Evolutionary conservation across 2,329 filamentous ascomycete genomes (phyloP), one percentile per base, ranked within the genome.

Genomic region (Leptodontidium sp.): DNA sequence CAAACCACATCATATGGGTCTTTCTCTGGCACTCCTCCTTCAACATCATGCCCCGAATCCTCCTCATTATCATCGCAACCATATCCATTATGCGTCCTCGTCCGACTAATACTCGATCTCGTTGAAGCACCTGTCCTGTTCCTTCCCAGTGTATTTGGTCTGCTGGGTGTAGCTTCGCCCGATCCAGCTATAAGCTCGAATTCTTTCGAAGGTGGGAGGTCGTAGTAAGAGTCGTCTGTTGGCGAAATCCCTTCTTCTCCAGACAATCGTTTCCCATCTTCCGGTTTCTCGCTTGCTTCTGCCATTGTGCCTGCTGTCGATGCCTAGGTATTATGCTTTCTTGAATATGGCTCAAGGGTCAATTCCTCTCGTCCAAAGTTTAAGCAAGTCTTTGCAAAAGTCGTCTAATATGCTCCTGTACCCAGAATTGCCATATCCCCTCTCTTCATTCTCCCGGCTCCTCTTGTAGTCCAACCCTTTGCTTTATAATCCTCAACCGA

Each of bases 1-100:
- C 92, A 98, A 7, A 80, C 80, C 24, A 98, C 93, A 70, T 93
- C 86, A 74, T 88, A 94, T 2, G 82, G 81, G 64, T 84, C 81
- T 55, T 80, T 80, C 32, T 74, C 74, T n/a, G 70, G 66, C 32
- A 70, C 75, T 45, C 70, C 75, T 57, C 63, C 66, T n/a, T 70
- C 64, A 1, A 62, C 53, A 53, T 70, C 70, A 4, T 64, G 64
- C 11, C 43, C 61, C 11, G 68, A 61, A 14, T 68, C 64, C 1
- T 66, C 61, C 49, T 74, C 74, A 69, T 77, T 63, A 57, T 77
- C 73, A 50, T 78, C 73, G 29, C 76, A 77, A n/a, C 76, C 77
- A 71, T 77, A 79, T 32, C 78, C 77, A 72, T 79, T 79, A 32
- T 76, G 72, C 43, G 75, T 75, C 14, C 76, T 71, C 29, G 68